Conservation (phyloP, 192 early-diverging fungal species). For the Coemansia sp. region DNA sequence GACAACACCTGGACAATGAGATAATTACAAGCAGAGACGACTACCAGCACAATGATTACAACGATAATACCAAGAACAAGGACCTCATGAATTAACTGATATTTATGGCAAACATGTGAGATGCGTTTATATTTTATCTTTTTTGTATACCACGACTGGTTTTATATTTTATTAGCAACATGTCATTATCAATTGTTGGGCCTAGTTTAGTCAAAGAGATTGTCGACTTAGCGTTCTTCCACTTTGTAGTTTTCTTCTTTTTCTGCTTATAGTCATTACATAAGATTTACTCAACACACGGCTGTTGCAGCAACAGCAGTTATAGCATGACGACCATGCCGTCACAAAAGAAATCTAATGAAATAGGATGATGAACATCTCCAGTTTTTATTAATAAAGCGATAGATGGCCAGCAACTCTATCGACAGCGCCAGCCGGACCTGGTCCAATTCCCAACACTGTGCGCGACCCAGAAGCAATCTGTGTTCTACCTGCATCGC, state of each 20-base stretch:
- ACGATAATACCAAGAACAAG: neutral
- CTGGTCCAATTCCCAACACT: conserved; percentile 93
- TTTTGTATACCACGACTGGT: too few species aligned
- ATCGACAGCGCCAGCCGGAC: conserved; percentile 54
- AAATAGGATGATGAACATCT: neutral
- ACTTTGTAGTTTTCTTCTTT: conserved; percentile 5
- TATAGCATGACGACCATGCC: too few species aligned
- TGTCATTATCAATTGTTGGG: too few species aligned
- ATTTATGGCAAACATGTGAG: too few species aligned
- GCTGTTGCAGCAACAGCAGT: too few species aligned
- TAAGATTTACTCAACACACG: too few species aligned
- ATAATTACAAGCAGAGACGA: neutral
- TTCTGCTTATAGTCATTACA: too few species aligned
- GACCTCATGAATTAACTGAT: conserved; percentile 7
- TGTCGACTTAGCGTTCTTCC: conserved; percentile 1
- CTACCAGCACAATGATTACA: neutral
- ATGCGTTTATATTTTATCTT: neutral
- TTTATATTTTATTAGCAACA: too few species aligned
- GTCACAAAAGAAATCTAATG: too few species aligned
- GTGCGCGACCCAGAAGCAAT: conserved; percentile 87
- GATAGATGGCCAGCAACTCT: conserved; percentile 58
- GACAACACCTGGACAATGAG: conserved; percentile 9
- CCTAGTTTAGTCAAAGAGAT: too few species aligned
- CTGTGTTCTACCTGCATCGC: conserved; percentile 79
- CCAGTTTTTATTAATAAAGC: conserved; percentile 40